A percentile compares a stretch with the other conserved stretches of the same genome.
Evolutionary conservation across 345 rosid species (phyloP).

Genomic region (Ceriops tagal): DNA sequence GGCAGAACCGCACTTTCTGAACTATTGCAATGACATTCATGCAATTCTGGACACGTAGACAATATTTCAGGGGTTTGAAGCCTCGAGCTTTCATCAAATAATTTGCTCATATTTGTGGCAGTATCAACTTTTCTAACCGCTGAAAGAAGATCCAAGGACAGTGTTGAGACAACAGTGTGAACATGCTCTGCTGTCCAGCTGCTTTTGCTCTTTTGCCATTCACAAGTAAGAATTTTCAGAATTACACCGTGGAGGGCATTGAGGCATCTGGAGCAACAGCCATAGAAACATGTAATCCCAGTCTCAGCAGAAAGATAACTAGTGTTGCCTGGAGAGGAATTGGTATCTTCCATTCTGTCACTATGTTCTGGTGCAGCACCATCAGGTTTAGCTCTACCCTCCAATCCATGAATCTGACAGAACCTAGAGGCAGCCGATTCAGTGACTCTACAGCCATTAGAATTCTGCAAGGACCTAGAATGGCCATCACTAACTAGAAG

Average conservation of each 20-base stretch:
- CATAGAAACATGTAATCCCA: slow-evolving; percentile 48
- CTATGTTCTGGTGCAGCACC: slow-evolving; percentile 19
- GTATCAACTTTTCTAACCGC: slow-evolving; percentile 46
- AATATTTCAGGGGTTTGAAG: slow-evolving; percentile 20
- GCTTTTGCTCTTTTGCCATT: slow-evolving; percentile 38
- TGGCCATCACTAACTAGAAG: slow-evolving; percentile 20
- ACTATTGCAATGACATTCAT: slow-evolving; percentile 43
- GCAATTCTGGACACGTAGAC: slow-evolving; percentile 20
- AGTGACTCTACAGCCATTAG: slow-evolving; percentile 23
- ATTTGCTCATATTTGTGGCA: slow-evolving; percentile 24
- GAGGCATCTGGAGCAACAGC: slow-evolving; percentile 64
- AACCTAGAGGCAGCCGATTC: slow-evolving; percentile 14
- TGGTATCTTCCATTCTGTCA: slow-evolving; percentile 18
- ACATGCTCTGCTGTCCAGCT: slow-evolving; percentile 50
- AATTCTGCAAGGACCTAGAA: slow-evolving; percentile 20
- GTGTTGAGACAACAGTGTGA: slow-evolving; percentile 62
- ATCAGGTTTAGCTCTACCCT: slow-evolving; percentile 12
- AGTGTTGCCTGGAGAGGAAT: slow-evolving; percentile 19
- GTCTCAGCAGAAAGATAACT: slow-evolving; percentile 27
- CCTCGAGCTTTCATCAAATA: slow-evolving; percentile 25
- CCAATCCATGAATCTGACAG: slow-evolving; percentile 25
- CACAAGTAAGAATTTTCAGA: slow-evolving; percentile 42
- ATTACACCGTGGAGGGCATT: slow-evolving; percentile 42
- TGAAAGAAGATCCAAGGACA: slow-evolving; percentile 64
- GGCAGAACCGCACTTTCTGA: slow-evolving; percentile 30